Conservation (phyloP, 2,329 filamentous ascomycete species). For the Fusarium circinatum region DNA sequence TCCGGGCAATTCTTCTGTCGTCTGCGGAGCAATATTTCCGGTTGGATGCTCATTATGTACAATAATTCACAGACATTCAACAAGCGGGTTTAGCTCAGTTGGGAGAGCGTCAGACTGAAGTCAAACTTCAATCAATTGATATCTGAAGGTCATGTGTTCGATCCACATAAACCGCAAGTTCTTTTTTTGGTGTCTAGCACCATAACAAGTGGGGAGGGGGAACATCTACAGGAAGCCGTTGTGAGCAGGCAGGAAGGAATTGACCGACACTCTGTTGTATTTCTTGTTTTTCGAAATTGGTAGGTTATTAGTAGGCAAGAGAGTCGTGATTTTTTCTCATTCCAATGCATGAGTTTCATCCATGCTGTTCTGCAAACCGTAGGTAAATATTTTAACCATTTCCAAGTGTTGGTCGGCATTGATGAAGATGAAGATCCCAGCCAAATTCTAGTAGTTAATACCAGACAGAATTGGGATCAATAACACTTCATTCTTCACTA, state of each 20-base stretch:
- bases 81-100: conserved; percentile 48
- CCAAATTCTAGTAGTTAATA: background rate
- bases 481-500: background rate
- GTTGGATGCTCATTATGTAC: fast-evolving
- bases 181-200: conserved; percentile 38
- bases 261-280: background rate
- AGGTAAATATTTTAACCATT: background rate
- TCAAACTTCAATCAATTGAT: conserved; percentile 38
- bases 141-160: conserved; percentile 48
- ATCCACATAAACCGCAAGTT: conserved; percentile 45
- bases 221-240: background rate
- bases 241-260: background rate
- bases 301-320: too few species aligned
- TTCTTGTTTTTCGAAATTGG: background rate
- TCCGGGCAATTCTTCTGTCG: background rate
- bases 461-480: background rate
- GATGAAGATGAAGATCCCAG: background rate
- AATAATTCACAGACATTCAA: background rate
- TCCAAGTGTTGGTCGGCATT: background rate
- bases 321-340: background rate
- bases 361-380: background rate
- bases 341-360: background rate
- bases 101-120: conserved; percentile 44
- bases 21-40: fast-evolving
- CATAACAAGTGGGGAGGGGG: conserved; percentile 51